phyloP scores from a whole-genome alignment of 225 moss, liverwort and hornwort genomes.

The Physcomitrellopsis africana region DNA sequence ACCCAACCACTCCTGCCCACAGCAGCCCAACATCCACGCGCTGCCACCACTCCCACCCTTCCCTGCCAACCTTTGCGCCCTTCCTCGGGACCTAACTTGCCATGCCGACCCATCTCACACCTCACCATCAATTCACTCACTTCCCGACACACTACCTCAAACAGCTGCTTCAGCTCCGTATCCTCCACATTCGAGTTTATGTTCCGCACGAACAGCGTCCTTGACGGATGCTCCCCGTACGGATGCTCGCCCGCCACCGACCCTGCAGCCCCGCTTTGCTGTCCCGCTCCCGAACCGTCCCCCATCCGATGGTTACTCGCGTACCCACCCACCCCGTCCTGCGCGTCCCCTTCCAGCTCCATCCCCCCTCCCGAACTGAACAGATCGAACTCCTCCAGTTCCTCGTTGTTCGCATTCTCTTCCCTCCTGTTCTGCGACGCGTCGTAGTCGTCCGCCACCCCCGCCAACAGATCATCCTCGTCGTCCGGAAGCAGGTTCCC shows the following conservation, averaged over 20 bases:
- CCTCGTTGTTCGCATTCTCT: constrained; percentile 59
- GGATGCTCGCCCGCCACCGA: constrained; percentile 99
- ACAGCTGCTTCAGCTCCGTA: constrained; percentile 90
- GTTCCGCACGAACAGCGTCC: constrained; percentile 94
- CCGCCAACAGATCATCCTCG: constrained; percentile 90
- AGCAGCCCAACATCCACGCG: no score
- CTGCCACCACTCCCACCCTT: no score
- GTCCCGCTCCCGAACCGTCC: constrained; percentile 73
- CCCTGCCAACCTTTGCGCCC: no score
- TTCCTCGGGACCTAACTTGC: no score
- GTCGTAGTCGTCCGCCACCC: constrained; percentile 89
- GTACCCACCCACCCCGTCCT: constrained; percentile 77
- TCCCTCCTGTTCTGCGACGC: constrained; percentile 49
- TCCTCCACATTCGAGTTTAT: constrained; percentile 98
- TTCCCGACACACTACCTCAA: constrained; percentile 61
- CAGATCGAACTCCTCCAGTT: constrained; percentile 87
- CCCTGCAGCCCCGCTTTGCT: constrained; percentile 84
- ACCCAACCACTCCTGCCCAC: neutral
- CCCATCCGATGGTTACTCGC: constrained; percentile 83
- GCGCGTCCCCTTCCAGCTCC: constrained; percentile 93
- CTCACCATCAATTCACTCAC: no score
- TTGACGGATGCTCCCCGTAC: constrained; percentile 91
- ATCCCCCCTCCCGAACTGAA: constrained; percentile 97
- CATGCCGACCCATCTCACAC: no score
- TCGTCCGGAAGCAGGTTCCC: constrained; percentile 97